Conservation (phyloP, 2,329 filamentous ascomycete genomes). For the Cladosporium austrohemisphaericum region DNA sequence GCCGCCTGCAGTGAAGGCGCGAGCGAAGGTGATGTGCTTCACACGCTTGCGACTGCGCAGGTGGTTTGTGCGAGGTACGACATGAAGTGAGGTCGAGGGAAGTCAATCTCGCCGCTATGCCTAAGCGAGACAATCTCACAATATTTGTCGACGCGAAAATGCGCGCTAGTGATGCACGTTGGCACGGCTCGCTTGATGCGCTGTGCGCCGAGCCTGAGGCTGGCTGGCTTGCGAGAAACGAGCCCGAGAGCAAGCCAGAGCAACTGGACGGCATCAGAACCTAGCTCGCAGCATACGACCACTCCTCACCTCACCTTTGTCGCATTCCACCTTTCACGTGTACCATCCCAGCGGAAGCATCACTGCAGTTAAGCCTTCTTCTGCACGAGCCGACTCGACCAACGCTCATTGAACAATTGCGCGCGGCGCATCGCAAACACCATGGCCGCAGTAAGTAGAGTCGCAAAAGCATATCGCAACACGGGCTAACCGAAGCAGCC, state of each 20-base stretch:
- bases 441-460: slow-evolving; percentile 15
- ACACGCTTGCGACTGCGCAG: no score
- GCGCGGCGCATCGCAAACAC: slow-evolving; percentile 9
- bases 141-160: no score
- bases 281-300: not conserved
- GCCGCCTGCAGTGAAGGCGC: no score
- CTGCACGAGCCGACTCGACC: not conserved
- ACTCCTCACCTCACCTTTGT: not conserved
- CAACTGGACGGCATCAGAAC: no score
- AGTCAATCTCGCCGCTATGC: not conserved
- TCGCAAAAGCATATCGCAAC: not conserved
- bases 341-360: not conserved
- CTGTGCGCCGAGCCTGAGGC: not conserved
- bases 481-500: slow-evolving; percentile 37
- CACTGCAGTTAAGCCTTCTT: not conserved
- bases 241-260: not conserved
- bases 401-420: not conserved
- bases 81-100: no score
- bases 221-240: not conserved
- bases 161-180: not conserved
- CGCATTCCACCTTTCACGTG: not conserved
- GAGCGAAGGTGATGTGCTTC: no score
- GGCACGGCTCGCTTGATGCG: not conserved
- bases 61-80: no score
- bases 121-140: not conserved